Base-by-base conservation (phyloP, 2,329 filamentous ascomycete genomes). In the Ceratocystis ficicola region DNA sequence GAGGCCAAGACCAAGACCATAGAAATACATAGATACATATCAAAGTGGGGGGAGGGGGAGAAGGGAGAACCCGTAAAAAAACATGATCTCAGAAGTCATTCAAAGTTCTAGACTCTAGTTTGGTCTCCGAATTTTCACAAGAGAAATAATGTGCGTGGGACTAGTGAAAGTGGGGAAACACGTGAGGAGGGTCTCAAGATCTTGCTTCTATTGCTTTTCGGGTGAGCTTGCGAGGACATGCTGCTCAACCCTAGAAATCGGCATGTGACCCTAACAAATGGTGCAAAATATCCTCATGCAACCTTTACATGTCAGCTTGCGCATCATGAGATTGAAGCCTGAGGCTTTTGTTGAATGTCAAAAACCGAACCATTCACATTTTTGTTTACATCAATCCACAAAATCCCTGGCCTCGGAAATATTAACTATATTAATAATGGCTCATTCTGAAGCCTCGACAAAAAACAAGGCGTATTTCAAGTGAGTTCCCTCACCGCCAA, bases 401-500 rank as follows among this genome's bases (percentile, higher is more conserved):
- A 30, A 64, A 36, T 8, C 48, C 3, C 10, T 3, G 10, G 28
- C 8, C 22, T 32, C 20, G 48, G 17, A 52, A 52, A 44, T 48
- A 25, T 17, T 28, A 25, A 15, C 22, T 30, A 2, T 59, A 59
- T 36, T 5, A 6, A 57, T 15, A 30, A 59, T 59, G 30, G 30
- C 62, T 15, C 25, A 55, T 20, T n/a, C 44, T 28, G 32, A 63
- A 12, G 22, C 46, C 22, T 30, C 44, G 12, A 41, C 44, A 7
- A 15, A 65, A 41, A 65, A 65, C 30, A 65, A 22, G 28, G 64
- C 57, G 10, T 66, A 66, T 20, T 66, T 66, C 32, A 66, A 66
- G 65, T 66, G 46, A 52, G 59, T 55, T 59, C 5, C 55, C 30
- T 36, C 25, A 50, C 20, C 12, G 36, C 25, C 25, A 44, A 10